These are phyloP conservation scores for Styphnolobium japonicum DNA, from an alignment of 306 rosid genomes.

Conservation along the genomic window DNA sequence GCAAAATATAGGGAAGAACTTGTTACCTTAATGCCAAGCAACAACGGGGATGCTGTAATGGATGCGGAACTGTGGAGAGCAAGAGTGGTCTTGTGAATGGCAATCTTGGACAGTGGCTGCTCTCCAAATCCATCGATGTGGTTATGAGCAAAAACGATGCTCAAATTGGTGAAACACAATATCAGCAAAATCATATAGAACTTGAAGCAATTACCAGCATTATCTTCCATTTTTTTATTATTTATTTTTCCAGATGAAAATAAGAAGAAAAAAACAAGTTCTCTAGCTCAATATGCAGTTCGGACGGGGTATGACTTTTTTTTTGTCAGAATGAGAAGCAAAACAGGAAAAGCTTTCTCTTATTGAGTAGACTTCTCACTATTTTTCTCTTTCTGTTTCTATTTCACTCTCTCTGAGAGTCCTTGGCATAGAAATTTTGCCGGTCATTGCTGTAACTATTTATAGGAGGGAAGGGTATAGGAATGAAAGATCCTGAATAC, in stretches of 20 bases:
- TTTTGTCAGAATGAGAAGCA: not conserved
- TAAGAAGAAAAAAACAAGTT: not conserved
- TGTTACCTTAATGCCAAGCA: conserved; percentile 45
- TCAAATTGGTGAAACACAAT: conserved; percentile 7
- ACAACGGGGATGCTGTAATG: conserved; percentile 39
- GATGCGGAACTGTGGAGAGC: conserved; percentile 33
- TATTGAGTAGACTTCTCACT: not conserved
- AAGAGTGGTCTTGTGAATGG: conserved; percentile 45
- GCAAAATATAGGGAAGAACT: not conserved
- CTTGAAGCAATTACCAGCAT: not conserved
- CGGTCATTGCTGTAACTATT: no score
- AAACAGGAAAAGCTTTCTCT: not conserved
- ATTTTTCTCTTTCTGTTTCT: no score
- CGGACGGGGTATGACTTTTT: not conserved
- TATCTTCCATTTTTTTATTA: conserved; percentile 22
- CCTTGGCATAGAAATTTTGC: no score
- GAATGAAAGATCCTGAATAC: no score
- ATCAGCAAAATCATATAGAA: not conserved
- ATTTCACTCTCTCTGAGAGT: no score
- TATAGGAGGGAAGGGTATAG: no score
- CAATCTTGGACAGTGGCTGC: conserved; percentile 63
- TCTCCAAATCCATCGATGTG: conserved; percentile 26
- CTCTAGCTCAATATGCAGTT: not conserved
- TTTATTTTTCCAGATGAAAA: not conserved
- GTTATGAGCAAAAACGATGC: not conserved